phyloP scores from a whole-genome alignment of 139 green algal species.

The Micractinium conductrix region DNA sequence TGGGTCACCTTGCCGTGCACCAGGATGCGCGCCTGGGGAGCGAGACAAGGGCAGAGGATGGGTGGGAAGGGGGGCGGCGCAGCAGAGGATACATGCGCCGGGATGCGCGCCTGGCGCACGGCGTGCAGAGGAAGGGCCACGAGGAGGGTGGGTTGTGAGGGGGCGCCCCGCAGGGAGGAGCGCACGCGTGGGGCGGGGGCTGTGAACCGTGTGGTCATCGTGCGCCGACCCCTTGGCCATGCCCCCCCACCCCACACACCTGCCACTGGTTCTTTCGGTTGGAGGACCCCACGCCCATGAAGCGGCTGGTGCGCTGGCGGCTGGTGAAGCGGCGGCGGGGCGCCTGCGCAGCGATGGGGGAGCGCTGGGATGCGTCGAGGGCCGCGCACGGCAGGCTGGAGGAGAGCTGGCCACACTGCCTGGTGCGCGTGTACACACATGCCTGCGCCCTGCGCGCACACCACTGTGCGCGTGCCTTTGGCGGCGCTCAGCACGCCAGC shows the following conservation, averaged over 20 bases:
- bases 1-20: slow-evolving; percentile 81
- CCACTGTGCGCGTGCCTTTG: neutral
- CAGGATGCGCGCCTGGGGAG: slow-evolving; percentile 72
- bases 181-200: too few species aligned
- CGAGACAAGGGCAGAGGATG: neutral
- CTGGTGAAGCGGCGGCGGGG: slow-evolving; percentile 60
- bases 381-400: too few species aligned
- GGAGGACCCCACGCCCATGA: slow-evolving; percentile 75
- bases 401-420: neutral
- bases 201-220: too few species aligned
- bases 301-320: slow-evolving; percentile 67
- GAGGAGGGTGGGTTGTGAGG: too few species aligned
- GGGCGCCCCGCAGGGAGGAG: too few species aligned
- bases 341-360: slow-evolving; percentile 31
- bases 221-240: neutral
- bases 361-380: too few species aligned
- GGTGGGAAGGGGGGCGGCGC: neutral
- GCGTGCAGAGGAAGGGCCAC: too few species aligned
- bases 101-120: neutral
- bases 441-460: neutral
- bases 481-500: neutral
- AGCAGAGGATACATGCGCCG: neutral
- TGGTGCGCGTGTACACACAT: too few species aligned
- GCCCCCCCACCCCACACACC: neutral
- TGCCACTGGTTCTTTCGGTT: slow-evolving; percentile 83